Evolutionary conservation across 2,329 filamentous ascomycete genomes (phyloP).

Genomic region (Stemphylium lycopersici): DNA sequence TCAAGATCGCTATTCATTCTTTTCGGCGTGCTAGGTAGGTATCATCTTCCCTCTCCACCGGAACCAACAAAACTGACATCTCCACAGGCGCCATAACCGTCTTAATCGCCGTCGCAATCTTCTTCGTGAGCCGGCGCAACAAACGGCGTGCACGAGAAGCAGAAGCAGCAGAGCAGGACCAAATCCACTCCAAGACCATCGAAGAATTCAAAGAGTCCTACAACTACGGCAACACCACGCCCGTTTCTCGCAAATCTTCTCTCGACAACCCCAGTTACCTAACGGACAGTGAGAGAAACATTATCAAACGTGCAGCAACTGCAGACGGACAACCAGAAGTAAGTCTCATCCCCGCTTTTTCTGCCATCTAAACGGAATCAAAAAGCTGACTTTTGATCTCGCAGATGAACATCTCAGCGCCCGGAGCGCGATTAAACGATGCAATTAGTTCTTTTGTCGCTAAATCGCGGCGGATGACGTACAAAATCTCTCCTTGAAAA

Average conservation of each 20-base stretch:
- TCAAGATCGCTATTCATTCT: constrained; percentile 16
- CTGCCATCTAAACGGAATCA: background rate
- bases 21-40: constrained; percentile 14
- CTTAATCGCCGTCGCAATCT: constrained; percentile 11
- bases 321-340: constrained; percentile 14
- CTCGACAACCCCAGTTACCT: background rate
- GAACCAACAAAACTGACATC: background rate
- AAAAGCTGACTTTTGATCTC: background rate
- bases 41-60: background rate
- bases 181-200: background rate
- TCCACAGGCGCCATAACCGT: constrained; percentile 10
- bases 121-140: constrained; percentile 8
- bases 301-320: constrained; percentile 15
- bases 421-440: constrained; percentile 4
- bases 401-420: background rate
- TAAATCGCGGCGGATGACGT: constrained; percentile 15
- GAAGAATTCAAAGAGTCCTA: background rate
- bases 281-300: constrained; percentile 19
- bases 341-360: background rate
- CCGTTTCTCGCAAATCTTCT: too few relatives aligned
- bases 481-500: constrained; percentile 18
- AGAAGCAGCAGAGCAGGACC: background rate
- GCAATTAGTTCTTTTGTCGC: constrained; percentile 17
- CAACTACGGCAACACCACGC: background rate
- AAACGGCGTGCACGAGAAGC: constrained; percentile 1